Evolutionary conservation across 2,329 filamentous ascomycete species (phyloP).

Genomic region (Amauroascus verrucosus): DNA sequence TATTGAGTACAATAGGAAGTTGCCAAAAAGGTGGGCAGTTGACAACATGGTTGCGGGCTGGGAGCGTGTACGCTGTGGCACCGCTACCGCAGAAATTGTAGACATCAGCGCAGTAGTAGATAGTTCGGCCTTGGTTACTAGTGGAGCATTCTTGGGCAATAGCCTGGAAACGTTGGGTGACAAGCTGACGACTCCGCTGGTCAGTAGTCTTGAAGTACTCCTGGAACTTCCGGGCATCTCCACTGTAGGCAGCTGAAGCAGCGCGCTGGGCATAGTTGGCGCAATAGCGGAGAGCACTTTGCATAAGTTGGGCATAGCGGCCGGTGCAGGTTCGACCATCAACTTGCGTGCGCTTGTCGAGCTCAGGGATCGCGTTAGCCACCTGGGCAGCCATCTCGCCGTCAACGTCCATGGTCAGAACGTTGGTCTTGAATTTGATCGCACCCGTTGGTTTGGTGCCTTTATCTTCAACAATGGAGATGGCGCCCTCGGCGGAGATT

Average conservation of each 20-base stretch:
- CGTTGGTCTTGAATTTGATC: conserved; percentile 50
- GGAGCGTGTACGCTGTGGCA: conserved; percentile 5
- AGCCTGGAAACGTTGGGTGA: background rate
- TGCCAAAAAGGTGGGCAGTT: conserved; percentile 5
- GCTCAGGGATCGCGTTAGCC: conserved; percentile 22
- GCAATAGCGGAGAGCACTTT: too few species aligned
- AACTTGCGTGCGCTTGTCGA: conserved; percentile 12
- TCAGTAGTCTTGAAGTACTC: conserved; percentile 3
- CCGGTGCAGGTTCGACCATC: too few species aligned
- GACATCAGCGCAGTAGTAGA: background rate
- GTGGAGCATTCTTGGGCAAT: background rate
- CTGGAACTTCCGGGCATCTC: conserved; percentile 1
- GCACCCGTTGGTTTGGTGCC: conserved; percentile 46
- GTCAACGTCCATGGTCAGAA: conserved; percentile 48
- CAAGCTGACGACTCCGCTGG: background rate
- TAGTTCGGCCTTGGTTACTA: background rate
- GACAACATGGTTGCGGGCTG: background rate
- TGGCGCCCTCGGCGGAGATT: conserved; percentile 7
- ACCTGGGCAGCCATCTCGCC: conserved; percentile 45
- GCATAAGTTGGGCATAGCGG: too few species aligned
- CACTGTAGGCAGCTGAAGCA: too few species aligned
- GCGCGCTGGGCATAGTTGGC: too few species aligned
- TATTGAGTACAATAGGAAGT: background rate
- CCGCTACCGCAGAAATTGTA: background rate
- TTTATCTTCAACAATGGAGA: conserved; percentile 8